These are phyloP conservation scores for Malania oleifera DNA, from an alignment of 164 flowering plant species.

Conservation along the genomic window DNA sequence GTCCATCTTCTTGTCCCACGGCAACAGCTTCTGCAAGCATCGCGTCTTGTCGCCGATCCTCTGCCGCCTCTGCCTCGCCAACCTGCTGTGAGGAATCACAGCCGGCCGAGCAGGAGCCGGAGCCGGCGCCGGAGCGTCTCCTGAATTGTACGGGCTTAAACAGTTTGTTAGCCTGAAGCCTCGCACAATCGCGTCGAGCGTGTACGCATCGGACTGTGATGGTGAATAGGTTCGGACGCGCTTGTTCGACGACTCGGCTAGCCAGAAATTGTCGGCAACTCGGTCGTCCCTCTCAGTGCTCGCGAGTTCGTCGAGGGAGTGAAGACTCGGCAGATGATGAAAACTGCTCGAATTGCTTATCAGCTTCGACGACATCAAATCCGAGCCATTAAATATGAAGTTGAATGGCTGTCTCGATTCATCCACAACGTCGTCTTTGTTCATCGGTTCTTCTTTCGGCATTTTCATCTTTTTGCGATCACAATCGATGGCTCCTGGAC, in stretches of 20 bases:
- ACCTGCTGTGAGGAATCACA: constrained; percentile 7
- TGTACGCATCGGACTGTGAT: constrained; percentile 4
- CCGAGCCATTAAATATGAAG: neutral
- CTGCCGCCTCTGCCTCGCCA: constrained; percentile 11
- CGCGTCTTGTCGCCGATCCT: constrained; percentile 42
- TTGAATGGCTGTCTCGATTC: neutral
- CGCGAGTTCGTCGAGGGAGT: constrained; percentile 15
- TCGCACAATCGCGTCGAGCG: constrained; percentile 16
- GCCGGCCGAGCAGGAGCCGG: neutral
- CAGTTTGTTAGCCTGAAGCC: neutral
- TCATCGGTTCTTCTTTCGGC: neutral
- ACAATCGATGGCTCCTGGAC: neutral
- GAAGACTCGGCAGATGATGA: constrained; percentile 18
- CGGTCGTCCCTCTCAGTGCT: neutral
- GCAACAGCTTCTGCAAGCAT: constrained; percentile 54
- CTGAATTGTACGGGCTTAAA: neutral
- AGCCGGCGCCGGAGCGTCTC: no score
- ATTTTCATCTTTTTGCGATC: neutral
- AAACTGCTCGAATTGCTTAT: neutral
- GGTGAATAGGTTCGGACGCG: constrained; percentile 6
- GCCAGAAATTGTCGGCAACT: neutral
- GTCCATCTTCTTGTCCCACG: constrained; percentile 58
- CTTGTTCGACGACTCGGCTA: constrained; percentile 11
- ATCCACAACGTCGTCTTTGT: neutral
- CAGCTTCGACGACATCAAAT: neutral